Conservation (phyloP, 2,329 filamentous ascomycete genomes). For the Calcarisporium arbuscula region DNA sequence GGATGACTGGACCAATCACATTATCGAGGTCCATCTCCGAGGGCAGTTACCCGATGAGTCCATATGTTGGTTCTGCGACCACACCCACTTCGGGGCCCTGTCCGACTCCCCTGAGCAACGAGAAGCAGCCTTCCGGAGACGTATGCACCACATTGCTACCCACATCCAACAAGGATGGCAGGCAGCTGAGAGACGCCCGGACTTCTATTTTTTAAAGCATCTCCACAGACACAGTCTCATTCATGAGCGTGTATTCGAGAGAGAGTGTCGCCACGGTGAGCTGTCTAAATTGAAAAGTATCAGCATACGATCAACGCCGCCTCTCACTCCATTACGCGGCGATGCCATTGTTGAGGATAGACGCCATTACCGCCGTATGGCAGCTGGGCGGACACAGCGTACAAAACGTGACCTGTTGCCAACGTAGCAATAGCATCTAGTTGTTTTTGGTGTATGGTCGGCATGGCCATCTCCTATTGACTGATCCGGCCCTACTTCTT, state of each 20-base stretch:
- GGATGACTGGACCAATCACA: constrained; percentile 41
- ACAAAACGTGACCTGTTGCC: too few species aligned
- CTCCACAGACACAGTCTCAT: constrained; percentile 23
- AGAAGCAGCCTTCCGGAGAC: constrained; percentile 23
- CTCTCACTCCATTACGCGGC: too few species aligned
- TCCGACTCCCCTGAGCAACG: constrained; percentile 4
- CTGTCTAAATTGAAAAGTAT: too few species aligned
- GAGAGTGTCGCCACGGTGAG: constrained; percentile 15
- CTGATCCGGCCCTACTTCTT: too few species aligned
- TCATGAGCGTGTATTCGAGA: constrained; percentile 13
- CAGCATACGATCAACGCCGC: too few species aligned
- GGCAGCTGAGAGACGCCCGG: constrained; percentile 24
- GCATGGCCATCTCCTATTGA: too few species aligned
- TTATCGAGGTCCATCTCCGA: constrained; percentile 28
- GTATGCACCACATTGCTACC: constrained; percentile 43
- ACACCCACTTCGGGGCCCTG: constrained; percentile 20
- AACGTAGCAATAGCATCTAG: too few species aligned
- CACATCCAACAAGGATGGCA: constrained; percentile 31
- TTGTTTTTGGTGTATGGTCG: too few species aligned
- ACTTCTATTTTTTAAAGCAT: constrained; percentile 35
- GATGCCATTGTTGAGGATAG: too few species aligned
- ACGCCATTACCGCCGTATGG: too few species aligned
- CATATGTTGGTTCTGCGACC: constrained; percentile 47
- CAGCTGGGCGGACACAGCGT: too few species aligned
- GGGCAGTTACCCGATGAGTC: constrained; percentile 26